Percentiles rank a stretch among this genome's conserved stretches.
phyloP scores from a whole-genome alignment of 164 flowering plant genomes.

The Vitis rotundifolia region DNA sequence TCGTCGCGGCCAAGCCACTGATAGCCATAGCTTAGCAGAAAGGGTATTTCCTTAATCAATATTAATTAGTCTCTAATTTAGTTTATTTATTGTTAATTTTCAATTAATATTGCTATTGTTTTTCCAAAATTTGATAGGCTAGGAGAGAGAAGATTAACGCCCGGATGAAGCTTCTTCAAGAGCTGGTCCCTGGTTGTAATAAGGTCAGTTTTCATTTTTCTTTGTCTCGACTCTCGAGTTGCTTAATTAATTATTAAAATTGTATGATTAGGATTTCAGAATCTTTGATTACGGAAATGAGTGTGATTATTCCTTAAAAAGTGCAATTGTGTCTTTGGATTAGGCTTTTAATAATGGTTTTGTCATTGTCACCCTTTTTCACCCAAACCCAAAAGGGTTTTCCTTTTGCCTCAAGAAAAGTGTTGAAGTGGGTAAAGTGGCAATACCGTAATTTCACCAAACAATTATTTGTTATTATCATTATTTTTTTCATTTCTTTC shows the following conservation, averaged over 20 bases:
- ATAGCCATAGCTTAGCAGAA: slow-evolving; percentile 95
- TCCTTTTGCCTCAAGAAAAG: slow-evolving; percentile 26
- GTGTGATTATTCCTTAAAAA: slow-evolving; percentile 16
- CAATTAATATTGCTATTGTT: slow-evolving; percentile 4
- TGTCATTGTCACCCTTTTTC: slow-evolving; percentile 29
- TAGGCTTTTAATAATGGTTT: slow-evolving; percentile 21
- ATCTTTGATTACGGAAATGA: slow-evolving; percentile 3
- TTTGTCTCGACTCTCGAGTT: background rate
- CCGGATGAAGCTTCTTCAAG: slow-evolving; percentile 90
- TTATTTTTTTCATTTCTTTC: slow-evolving; percentile 1
- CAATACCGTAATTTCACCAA: slow-evolving; percentile 15
- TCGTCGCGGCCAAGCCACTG: slow-evolving; percentile 93
- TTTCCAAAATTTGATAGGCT: slow-evolving; percentile 42
- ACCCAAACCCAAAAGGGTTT: slow-evolving; percentile 7
- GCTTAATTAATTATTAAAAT: slow-evolving; percentile 9
- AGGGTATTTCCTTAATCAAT: slow-evolving; percentile 49
- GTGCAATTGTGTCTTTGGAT: slow-evolving; percentile 20
- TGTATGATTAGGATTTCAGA: slow-evolving; percentile 10
- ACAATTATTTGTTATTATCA: background rate
- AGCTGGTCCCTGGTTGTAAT: slow-evolving; percentile 93
- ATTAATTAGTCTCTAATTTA: slow-evolving; percentile 3
- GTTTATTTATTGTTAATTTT: background rate
- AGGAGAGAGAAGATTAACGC: slow-evolving; percentile 96
- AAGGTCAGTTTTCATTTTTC: slow-evolving; percentile 50
- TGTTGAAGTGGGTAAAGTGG: slow-evolving; percentile 2